Conservation (phyloP, 2,329 filamentous ascomycete genomes). For the Scortechinia acanthostroma region DNA sequence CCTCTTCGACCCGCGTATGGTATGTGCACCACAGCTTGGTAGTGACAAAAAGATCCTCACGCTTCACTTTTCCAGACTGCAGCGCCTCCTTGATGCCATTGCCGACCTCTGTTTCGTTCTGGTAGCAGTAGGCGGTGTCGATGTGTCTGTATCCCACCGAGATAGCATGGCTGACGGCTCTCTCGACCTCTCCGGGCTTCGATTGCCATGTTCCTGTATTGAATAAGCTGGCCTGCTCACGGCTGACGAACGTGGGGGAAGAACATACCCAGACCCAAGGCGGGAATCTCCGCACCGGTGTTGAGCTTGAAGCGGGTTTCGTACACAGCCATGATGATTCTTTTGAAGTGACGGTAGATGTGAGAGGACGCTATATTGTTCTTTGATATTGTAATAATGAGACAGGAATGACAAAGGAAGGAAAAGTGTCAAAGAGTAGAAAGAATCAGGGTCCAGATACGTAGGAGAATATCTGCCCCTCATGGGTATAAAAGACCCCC, state of each 20-base stretch:
- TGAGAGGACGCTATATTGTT: too few species aligned
- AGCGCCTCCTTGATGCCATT: conserved; percentile 70
- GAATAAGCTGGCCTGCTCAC: conserved; percentile 5
- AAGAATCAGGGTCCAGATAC: neutral
- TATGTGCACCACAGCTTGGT: conserved; percentile 83
- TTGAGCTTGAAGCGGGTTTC: conserved; percentile 53
- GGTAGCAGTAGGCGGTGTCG: conserved; percentile 72
- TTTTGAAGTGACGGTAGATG: conserved; percentile 2
- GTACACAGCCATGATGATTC: conserved; percentile 37
- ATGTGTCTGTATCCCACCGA: conserved; percentile 50
- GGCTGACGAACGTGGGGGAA: conserved; percentile 4
- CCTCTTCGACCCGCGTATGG: conserved; percentile 62
- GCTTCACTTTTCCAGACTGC: conserved; percentile 58
- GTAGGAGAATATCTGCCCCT: too few species aligned
- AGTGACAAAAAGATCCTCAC: conserved; percentile 75
- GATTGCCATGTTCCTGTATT: conserved; percentile 57
- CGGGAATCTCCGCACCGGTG: conserved; percentile 54
- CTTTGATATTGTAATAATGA: neutral
- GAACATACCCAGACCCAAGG: conserved; percentile 49
- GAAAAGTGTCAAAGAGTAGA: neutral
- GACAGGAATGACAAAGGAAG: neutral
- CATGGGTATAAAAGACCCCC: too few species aligned
- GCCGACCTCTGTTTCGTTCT: conserved; percentile 78
- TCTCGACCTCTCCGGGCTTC: conserved; percentile 45
- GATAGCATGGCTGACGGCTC: conserved; percentile 51